These are phyloP conservation scores for Cyberlindnera misumaiensis DNA, from an alignment of 805 yeast species.

Conservation along the genomic window DNA sequence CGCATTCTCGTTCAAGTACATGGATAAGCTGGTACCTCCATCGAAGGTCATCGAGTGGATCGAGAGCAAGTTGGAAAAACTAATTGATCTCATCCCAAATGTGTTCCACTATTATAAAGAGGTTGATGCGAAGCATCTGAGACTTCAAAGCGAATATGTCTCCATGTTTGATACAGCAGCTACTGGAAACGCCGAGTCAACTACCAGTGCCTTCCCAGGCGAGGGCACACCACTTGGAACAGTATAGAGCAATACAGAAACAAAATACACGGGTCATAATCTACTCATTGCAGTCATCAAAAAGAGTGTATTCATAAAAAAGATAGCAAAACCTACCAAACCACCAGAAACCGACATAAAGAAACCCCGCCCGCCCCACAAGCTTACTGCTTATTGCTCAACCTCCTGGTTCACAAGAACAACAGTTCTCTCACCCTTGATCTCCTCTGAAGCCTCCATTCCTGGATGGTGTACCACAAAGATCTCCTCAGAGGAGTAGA, in stretches of 20 bases:
- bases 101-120: conserved; percentile 55
- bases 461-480: not conserved
- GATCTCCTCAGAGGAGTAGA: conserved; percentile 1
- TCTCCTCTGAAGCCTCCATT: not conserved
- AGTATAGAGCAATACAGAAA: conserved; percentile 1
- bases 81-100: conserved; percentile 48
- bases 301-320: not conserved
- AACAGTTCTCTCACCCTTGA: not conserved
- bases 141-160: conserved; percentile 27
- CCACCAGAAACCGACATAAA: too few species aligned
- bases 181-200: conserved; percentile 4
- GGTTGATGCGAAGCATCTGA: conserved; percentile 43
- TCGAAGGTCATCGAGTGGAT: conserved; percentile 55
- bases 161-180: conserved; percentile 19
- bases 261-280: not conserved
- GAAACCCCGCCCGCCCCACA: not conserved
- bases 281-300: not conserved
- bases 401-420: not conserved
- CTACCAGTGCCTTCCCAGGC: conserved; percentile 16
- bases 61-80: conserved; percentile 45
- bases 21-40: conserved; percentile 58
- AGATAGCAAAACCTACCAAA: not conserved
- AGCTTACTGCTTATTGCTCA: not conserved
- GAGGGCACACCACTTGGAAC: conserved; percentile 18
- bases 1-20: conserved; percentile 48